Evolutionary conservation across 148 eudicot species (phyloP), one percentile per base, ranked within the genome.

Genomic region (Rheum nobile): DNA sequence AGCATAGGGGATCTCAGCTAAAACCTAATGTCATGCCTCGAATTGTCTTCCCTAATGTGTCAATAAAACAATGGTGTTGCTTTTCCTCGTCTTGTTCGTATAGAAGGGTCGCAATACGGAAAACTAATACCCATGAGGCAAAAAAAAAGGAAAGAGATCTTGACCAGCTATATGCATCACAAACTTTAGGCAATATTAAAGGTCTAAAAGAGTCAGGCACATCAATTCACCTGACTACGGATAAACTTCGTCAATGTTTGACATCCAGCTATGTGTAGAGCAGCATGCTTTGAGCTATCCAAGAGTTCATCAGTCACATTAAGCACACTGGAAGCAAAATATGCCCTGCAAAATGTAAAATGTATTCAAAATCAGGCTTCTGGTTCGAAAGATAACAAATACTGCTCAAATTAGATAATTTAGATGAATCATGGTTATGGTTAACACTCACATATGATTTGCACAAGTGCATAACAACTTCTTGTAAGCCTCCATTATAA

Each of bases 391-490:
- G n/a, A n/a, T n/a, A n/a, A n/a, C n/a, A n/a, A n/a, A n/a, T n/a
- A n/a, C 38, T 31, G n/a, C 3, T 16, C 7, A 65, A 32, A 31
- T 14, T 31, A 65, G 22, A 65, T 34, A 8, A 59, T 54, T 17
- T n/a, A 26, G n/a, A 47, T 73, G 63, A 29, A 34, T 7, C 28
- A n/a, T 11, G 42, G 65, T 34, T 43, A 76, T 65, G 5, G 75
- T 52, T 71, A 50, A 3, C 69, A 80, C 97, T 86, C 84, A 90
- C 97, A 88, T 85, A 79, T 95, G 97, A 77, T 83, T 93, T 75
- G 86, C 89, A 73, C 99, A 95, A 63, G 82, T 80, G 77, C 83
- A 80, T 24, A 95, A 85, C 82, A 95, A 79, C 85, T 90, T 91
- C 74, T 75, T 82, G 82, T 90, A 95, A 71, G 85, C 85, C 63